Conservation (phyloP, 306 rosid genomes). For the Gillenia trifoliata region DNA sequence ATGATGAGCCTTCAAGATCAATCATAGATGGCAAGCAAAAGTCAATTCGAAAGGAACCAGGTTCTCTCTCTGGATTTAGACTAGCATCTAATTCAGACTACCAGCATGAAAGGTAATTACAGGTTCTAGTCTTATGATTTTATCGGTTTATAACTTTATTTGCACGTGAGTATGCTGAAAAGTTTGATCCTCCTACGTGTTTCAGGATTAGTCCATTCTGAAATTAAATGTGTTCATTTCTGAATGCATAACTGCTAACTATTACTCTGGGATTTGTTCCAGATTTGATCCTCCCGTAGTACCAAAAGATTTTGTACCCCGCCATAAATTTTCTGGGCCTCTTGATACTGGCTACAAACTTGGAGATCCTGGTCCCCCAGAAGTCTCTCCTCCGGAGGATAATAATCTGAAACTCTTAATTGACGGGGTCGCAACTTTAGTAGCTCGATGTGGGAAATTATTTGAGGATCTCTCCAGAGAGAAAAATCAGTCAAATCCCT, state of each 20-base stretch:
- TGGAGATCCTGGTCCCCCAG: conserved; percentile 63
- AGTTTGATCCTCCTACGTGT: background rate
- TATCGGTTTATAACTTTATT: background rate
- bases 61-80: conserved; percentile 71
- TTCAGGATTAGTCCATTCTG: background rate
- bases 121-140: conserved; percentile 6
- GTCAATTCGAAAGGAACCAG: conserved; percentile 42
- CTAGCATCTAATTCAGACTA: conserved; percentile 72
- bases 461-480: conserved; percentile 95
- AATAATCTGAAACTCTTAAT: conserved; percentile 71
- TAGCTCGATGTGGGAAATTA: conserved; percentile 89
- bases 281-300: conserved; percentile 84
- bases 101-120: conserved; percentile 63
- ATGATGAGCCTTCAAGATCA: conserved; percentile 65
- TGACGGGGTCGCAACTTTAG: conserved; percentile 91
- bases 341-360: conserved; percentile 53
- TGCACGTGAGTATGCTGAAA: background rate
- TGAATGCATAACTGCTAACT: conserved; percentile 11
- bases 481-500: conserved; percentile 74
- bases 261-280: conserved; percentile 13
- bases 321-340: conserved; percentile 69
- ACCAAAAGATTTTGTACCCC: conserved; percentile 78
- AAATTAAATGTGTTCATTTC: background rate
- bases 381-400: conserved; percentile 75
- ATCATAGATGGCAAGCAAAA: conserved; percentile 47